Evolutionary conservation across 2,329 filamentous ascomycete species (phyloP), one percentile per base, ranked within the genome.

Genomic region (Pseudopyricularia javanii): DNA sequence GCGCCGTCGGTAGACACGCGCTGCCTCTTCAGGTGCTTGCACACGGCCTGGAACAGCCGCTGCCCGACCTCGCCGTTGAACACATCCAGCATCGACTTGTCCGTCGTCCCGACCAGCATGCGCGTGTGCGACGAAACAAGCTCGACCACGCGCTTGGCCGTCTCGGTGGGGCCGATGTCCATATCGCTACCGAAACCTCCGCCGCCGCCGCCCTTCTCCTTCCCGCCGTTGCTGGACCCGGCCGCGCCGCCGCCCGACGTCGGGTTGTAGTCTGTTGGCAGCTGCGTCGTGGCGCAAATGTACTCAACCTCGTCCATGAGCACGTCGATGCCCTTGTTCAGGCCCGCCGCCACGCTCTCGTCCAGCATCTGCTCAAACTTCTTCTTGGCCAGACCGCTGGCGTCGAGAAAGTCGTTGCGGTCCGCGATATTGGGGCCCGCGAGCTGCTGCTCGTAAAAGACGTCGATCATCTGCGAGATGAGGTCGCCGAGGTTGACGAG

Each of bases 281-380:
- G 72, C 66, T 98, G 93, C 3, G 85, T 88, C 0, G 91, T 95
- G 17, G 88, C 90, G 61, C 90, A 90, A 34, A 98, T 79, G 64
- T 94, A 96, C 66, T 98, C 93, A 28, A 97, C 91, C 70, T 98
- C 93, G 61, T 95, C 90, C 86, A 98, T 97, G 45, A 98, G 79
- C 54, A 96, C 93, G 63, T 98, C 91, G 57, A 98, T 97, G 58
- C 93, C 93, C 71, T 95, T 96, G 68, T 96, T 96, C 57, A 98
- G 74, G 1, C 94, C 94, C 8, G 91, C 90, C 4, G 93, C 93
- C 7, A 98, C 93, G 55, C 88, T 88, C 69, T 97, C 93, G 63
- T 98, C 93, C 1, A 98, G 83, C 86, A 96, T 95, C 64, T 96
- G 91, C 74, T 98, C 93, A 62, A 97, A 98, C 59, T 88, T 90